Conservation (phyloP, 2,329 filamentous ascomycete genomes). For the Alternaria sp. region DNA sequence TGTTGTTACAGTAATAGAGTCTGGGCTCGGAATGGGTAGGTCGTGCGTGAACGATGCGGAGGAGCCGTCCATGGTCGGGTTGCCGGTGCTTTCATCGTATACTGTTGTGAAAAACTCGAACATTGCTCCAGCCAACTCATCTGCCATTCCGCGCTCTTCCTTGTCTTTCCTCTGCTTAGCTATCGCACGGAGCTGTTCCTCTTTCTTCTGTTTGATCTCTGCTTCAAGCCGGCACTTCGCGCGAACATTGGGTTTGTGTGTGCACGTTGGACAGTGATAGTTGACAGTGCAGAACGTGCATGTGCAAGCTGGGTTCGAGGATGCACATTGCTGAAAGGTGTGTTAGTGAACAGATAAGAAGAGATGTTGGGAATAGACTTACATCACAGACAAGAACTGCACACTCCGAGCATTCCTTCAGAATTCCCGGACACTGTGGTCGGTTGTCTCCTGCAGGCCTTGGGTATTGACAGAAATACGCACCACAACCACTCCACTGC, state of each 20-base stretch:
- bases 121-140: slow-evolving; percentile 47
- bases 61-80: slow-evolving; percentile 2
- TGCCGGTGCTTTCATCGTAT: slow-evolving; percentile 26
- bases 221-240: slow-evolving; percentile 49
- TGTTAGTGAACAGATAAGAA: slow-evolving; percentile 14
- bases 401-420: slow-evolving; percentile 52
- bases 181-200: slow-evolving; percentile 39
- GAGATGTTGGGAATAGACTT: slow-evolving; percentile 23
- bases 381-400: slow-evolving; percentile 53
- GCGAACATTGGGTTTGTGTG: slow-evolving; percentile 43
- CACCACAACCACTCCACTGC: slow-evolving; percentile 55
- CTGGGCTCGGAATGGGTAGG: slow-evolving; percentile 37
- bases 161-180: slow-evolving; percentile 44
- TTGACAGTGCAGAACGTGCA: slow-evolving; percentile 51
- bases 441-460: slow-evolving; percentile 51
- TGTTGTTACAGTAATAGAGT: slow-evolving; percentile 47
- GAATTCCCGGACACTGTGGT: slow-evolving; percentile 45
- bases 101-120: slow-evolving; percentile 45
- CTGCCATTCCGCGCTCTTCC: slow-evolving; percentile 44
- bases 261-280: slow-evolving; percentile 52
- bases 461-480: slow-evolving; percentile 53
- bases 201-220: slow-evolving; percentile 43
- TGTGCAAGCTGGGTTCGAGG: slow-evolving; percentile 43
- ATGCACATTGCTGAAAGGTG: slow-evolving; percentile 37
- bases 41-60: slow-evolving; percentile 11